Base-by-base conservation (phyloP, 163 green algal genomes). In the Trebouxia gelatinosa region DNA sequence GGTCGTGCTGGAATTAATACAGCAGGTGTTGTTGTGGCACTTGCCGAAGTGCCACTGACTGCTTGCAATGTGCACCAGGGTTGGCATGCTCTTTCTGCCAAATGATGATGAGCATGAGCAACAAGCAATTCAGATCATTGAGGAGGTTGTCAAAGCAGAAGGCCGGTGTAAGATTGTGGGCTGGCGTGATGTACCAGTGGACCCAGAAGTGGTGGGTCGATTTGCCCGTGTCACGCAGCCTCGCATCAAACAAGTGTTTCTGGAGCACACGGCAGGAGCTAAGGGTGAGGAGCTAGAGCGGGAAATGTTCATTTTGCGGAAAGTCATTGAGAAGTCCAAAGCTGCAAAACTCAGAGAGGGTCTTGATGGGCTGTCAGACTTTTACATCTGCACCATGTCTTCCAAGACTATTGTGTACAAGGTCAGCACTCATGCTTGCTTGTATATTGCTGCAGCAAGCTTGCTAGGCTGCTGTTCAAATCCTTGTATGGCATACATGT, bases 51-150 rank as follows among this genome's bases (percentile, higher is more conserved):
- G n/a, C n/a, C n/a, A n/a, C n/a, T n/a, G n/a, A n/a, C n/a, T n/a
- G n/a, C n/a, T n/a, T n/a, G n/a, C n/a, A n/a, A n/a, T n/a, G n/a
- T n/a, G n/a, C n/a, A 84, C 79, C 87, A 97, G 94, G 70, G 94
- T 99, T 37, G 96, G 93, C 79, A 98, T 98, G 95, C 70, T 99
- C 17, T 99, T 99, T 84, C 87, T 99, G 82, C 96, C 96, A 46
- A 93, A 98, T 75, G 87, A 98, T 75, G 92, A 97, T 32, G 84
- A 79, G n/a, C 78, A 92, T 23, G 93, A 94, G 82, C 87, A 85
- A 26, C 54, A 91, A 75, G 87, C 83, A 61, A 90, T 88, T 58
- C 78, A 87, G 72, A 92, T 98, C 58, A 79, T 95, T 28, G 91
- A 98, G 80, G 80, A 88, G 34, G 84, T 93, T 31, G 85, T 89